Percentiles rank a stretch among this genome's conserved stretches.
Evolutionary conservation across 140 eudicot genomes (phyloP).

Genomic region (Senecio squalidus): DNA sequence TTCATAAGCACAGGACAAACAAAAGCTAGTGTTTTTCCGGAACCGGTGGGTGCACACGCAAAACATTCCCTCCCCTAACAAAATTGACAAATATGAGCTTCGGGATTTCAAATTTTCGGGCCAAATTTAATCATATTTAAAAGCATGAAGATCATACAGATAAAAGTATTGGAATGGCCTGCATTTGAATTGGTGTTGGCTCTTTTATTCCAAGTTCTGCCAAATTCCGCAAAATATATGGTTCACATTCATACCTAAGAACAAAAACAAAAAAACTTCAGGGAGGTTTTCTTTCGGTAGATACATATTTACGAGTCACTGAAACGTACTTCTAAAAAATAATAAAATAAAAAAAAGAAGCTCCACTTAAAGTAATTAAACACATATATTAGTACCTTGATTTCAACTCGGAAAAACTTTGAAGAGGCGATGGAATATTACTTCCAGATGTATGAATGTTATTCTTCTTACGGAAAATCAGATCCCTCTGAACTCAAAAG

Average conservation of each 20-base stretch:
- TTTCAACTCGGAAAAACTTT: conserved; percentile 56
- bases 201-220: conserved; percentile 79
- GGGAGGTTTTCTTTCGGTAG: neutral
- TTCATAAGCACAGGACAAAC: conserved; percentile 85
- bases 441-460: conserved; percentile 74
- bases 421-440: conserved; percentile 86
- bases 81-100: conserved; percentile 8
- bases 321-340: neutral
- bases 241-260: conserved; percentile 63
- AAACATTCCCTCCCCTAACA: conserved; percentile 88
- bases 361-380: neutral
- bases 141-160: conserved; percentile 63
- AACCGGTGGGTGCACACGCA: conserved; percentile 99
- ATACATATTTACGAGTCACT: neutral
- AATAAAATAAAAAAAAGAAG: conserved; percentile 1
- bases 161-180: conserved; percentile 91
- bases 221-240: conserved; percentile 67
- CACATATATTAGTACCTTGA: conserved; percentile 46
- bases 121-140: neutral
- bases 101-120: neutral
- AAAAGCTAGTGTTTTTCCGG: conserved; percentile 94
- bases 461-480: conserved; percentile 61
- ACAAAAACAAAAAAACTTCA: neutral
- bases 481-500: conserved; percentile 60
- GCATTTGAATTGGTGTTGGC: conserved; percentile 98